phyloP scores from a whole-genome alignment of 1,284 basidiomycete genomes.

The Trichosporon asahii region DNA sequence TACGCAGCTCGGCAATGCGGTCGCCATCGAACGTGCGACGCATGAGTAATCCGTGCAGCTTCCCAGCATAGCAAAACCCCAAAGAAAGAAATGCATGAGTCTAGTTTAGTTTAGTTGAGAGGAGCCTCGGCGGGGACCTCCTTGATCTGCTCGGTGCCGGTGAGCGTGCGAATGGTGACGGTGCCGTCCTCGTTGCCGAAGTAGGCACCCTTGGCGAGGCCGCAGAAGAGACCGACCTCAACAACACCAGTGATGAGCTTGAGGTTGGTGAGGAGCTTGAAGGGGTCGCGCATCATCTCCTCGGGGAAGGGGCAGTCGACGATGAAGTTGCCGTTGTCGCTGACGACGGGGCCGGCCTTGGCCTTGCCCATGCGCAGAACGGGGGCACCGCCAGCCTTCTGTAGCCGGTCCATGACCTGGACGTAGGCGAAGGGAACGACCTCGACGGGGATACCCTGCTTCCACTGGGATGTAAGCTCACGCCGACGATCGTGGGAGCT shows the following conservation, averaged over 20 bases:
- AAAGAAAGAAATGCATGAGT: not conserved
- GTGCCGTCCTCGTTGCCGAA: slow-evolving; percentile 76
- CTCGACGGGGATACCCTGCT: slow-evolving; percentile 88
- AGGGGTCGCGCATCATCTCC: slow-evolving; percentile 67
- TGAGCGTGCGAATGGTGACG: slow-evolving; percentile 47
- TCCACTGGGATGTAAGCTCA: slow-evolving; percentile 60
- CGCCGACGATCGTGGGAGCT: no score
- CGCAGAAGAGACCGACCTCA: slow-evolving; percentile 93
- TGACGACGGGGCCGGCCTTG: slow-evolving; percentile 78
- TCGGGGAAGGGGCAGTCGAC: slow-evolving; percentile 84
- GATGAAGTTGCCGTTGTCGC: slow-evolving; percentile 93
- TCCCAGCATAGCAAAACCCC: not conserved
- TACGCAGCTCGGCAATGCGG: not conserved
- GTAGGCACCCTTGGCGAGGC: slow-evolving; percentile 92
- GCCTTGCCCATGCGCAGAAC: slow-evolving; percentile 69
- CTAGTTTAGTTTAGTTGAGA: not conserved
- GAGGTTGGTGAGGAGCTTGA: slow-evolving; percentile 67
- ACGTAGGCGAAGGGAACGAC: slow-evolving; percentile 95
- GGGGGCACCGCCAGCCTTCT: slow-evolving; percentile 60
- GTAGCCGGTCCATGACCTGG: slow-evolving; percentile 65
- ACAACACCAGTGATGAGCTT: slow-evolving; percentile 94
- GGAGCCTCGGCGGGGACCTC: slow-evolving; percentile 30
- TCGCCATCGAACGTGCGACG: not conserved
- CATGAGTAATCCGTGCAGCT: not conserved
- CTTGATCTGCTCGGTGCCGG: slow-evolving; percentile 46